These are phyloP conservation scores for Mortierella sp. DNA, from an alignment of 371 early-diverging fungal species.

Conservation along the genomic window DNA sequence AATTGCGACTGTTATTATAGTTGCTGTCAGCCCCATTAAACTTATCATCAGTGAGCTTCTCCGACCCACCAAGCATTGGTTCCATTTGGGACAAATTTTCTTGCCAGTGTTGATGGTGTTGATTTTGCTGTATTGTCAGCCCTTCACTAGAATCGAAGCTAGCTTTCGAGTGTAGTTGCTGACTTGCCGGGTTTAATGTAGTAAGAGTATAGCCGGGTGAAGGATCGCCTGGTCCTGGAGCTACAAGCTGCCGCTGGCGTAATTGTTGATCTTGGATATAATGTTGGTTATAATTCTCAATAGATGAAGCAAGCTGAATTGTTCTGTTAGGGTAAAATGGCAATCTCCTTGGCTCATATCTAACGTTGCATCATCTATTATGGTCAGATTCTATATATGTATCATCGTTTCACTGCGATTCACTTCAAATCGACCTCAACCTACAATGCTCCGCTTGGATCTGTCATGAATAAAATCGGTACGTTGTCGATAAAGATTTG, in stretches of 20 bases:
- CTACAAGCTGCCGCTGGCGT: not conserved
- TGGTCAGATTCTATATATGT: not conserved
- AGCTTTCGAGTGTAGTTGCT: not conserved
- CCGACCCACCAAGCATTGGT: not conserved
- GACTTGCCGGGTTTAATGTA: not conserved
- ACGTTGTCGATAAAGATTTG: not conserved
- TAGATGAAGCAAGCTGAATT: not conserved
- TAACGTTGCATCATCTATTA: not conserved
- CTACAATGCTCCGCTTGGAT: not conserved
- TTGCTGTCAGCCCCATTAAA: not conserved
- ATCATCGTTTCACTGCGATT: not conserved
- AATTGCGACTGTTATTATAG: too few relatives aligned
- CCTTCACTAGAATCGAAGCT: not conserved
- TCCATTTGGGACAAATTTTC: not conserved
- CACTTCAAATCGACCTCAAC: not conserved
- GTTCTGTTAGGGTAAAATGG: not conserved
- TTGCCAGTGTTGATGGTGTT: not conserved
- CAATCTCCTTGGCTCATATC: not conserved
- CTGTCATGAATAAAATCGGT: not conserved
- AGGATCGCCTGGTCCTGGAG: not conserved
- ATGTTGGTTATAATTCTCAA: not conserved
- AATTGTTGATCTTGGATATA: not conserved
- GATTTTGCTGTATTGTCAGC: not conserved
- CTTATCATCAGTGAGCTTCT: not conserved
- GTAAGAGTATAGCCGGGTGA: not conserved